Evolutionary conservation across 306 rosid species (phyloP), one percentile per base, ranked within the genome.

Genomic region (Ormosia semicastrata): DNA sequence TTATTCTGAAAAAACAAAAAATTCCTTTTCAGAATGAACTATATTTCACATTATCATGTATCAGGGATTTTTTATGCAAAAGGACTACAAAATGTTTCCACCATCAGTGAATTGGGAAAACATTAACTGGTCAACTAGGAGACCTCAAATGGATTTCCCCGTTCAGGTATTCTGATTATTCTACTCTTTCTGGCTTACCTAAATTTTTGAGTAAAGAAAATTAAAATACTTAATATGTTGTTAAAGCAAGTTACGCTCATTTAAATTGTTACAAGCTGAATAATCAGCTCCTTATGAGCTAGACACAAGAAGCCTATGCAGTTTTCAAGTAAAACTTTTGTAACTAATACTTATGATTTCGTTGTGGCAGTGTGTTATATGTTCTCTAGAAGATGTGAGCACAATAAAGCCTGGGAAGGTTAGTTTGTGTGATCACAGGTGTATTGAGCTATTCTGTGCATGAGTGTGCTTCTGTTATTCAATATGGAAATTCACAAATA

Each of bases 51-150:
- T 83, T 73, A 75, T 66, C 77, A 73, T 63, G 63, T 56, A 83
- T 73, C 81, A 95, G 99, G 99, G 99, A 47, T 95, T 95, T 91
- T 95, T 95, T 82, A 93, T 93, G 99, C 99, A 95, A 89, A 93
- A 86, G 67, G 99, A 95, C 91, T 95, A 95, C 90, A 95, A 95
- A 89, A 93, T 95, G 97, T 95, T 95, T 87, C 99, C 98, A 43
- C 98, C 99, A 66, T 85, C 96, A 1, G 97, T 95, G 65, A 80
- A 93, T 90, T 95, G 99, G 99, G 93, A 93, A 15, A 95, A 93
- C 72, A 95, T 95, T 53, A 44, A 90, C 81, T 95, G 99, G 99
- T 86, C 94, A 12, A 90, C 88, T 56, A 86, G 99, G 89, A 89
- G 85, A 69, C 97, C 99, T 0, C 98, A 93, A 86, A 95, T 95